Conservation (phyloP, 768 basidiomycete species). For the Russula vinacea region DNA sequence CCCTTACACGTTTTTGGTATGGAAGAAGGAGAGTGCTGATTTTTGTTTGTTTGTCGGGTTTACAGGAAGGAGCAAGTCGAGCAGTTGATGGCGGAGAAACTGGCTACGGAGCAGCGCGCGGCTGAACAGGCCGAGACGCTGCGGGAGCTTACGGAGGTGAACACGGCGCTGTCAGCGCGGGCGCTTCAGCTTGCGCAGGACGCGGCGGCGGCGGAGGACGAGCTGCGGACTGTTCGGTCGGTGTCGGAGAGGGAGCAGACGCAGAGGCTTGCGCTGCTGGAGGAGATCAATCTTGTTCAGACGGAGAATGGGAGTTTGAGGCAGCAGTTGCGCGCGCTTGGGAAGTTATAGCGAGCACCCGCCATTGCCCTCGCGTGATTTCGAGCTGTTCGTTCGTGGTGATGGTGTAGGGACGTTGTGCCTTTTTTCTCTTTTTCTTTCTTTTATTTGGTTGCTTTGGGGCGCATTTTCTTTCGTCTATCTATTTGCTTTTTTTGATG, state of each 20-base stretch:
- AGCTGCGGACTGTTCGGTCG: slow-evolving; percentile 49
- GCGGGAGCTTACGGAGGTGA: slow-evolving; percentile 71
- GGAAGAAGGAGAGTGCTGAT: not conserved
- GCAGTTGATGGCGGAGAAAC: slow-evolving; percentile 57
- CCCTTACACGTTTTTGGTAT: too few species aligned
- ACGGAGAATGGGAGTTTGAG: slow-evolving; percentile 70
- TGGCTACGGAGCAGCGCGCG: slow-evolving; percentile 62
- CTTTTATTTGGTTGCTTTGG: not conserved
- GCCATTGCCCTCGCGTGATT: too few species aligned
- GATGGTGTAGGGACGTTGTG: not conserved
- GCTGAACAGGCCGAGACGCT: slow-evolving; percentile 73
- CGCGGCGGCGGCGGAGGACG: slow-evolving; percentile 61
- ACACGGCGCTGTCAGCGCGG: slow-evolving; percentile 70
- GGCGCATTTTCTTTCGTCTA: not conserved
- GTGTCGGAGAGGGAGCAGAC: slow-evolving; percentile 71
- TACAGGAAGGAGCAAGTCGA: slow-evolving; percentile 70
- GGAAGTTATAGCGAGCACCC: slow-evolving; percentile 44
- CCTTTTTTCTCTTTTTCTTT: not conserved
- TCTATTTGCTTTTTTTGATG: not conserved
- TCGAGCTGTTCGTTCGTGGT: too few species aligned
- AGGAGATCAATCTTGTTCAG: slow-evolving; percentile 83
- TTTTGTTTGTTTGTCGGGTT: not conserved
- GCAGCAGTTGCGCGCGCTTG: slow-evolving; percentile 59
- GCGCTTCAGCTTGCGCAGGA: slow-evolving; percentile 70
- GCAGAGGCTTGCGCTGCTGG: slow-evolving; percentile 79